These are phyloP conservation scores for Rusavskia elegans DNA, from an alignment of 495 filamentous ascomycete genomes.

Conservation along the genomic window DNA sequence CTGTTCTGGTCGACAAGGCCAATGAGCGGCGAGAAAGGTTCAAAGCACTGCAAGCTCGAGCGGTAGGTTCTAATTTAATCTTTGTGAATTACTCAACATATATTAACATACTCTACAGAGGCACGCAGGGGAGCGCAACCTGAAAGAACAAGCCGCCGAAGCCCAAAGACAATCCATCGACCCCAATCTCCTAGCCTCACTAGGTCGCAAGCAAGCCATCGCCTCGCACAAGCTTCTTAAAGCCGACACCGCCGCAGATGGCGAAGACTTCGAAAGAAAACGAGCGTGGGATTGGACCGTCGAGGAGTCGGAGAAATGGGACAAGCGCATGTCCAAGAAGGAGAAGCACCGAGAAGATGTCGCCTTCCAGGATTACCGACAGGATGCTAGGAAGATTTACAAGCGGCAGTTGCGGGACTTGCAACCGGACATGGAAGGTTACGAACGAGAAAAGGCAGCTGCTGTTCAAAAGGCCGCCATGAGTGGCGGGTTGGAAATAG, in stretches of 20 bases:
- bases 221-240: conserved; percentile 88
- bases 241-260: conserved; percentile 67
- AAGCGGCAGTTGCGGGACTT: conserved; percentile 69
- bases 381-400: conserved; percentile 81
- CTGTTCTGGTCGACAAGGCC: conserved; percentile 25
- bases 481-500: conserved; percentile 69
- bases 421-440: conserved; percentile 51
- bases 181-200: conserved; percentile 49
- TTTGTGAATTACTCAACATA: conserved; percentile 11
- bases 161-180: conserved; percentile 66
- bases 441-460: conserved; percentile 70
- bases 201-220: conserved; percentile 67
- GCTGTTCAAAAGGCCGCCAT: conserved; percentile 71
- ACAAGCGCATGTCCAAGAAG: conserved; percentile 76
- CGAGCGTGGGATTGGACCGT: conserved; percentile 97
- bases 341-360: conserved; percentile 66
- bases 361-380: conserved; percentile 78
- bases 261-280: conserved; percentile 93
- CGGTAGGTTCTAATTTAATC: conserved; percentile 24
- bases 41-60: conserved; percentile 71
- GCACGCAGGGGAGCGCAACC: conserved; percentile 57
- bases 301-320: conserved; percentile 88
- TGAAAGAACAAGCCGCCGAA: conserved; percentile 71
- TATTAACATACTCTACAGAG: conserved; percentile 27
- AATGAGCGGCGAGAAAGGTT: conserved; percentile 53